Evolutionary conservation across 2,329 filamentous ascomycete genomes (phyloP), one percentile per base, ranked within the genome.

Genomic region (Colletotrichum cordylinicola): DNA sequence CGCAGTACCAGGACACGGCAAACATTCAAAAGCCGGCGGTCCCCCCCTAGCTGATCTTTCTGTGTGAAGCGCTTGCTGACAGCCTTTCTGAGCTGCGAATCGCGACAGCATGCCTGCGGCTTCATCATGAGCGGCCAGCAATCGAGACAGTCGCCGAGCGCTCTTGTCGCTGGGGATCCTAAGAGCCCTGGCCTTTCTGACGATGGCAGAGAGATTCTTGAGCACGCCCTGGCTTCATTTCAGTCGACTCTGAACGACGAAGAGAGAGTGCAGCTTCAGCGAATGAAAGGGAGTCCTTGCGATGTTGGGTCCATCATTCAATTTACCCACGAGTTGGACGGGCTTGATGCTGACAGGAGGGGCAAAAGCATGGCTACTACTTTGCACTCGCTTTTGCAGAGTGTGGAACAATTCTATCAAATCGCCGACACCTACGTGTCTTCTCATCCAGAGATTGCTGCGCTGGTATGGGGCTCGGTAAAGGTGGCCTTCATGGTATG

Each of bases 401-500:
- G n/a, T 6, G 18, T 52, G 3, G 39, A 35, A n/a, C 39, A 35
- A 9, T 67, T 67, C n/a, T 67, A 33, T 4, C 64, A 67, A 2
- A 70, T 86, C 18, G 71, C 86, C 4, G 82, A 85, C 31, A 85
- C 84, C 2, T 84, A 83, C n/a, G 81, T 85, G 55, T 85, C 84
- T 3, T 82, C 85, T 0, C 77, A 86, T 72, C 82, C 82, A 1
- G 78, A 80, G 35, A 83, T 86, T 55, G 83, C 86, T 12, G 84
- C 84, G 4, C 78, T 87, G 4, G 80, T 88, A 29, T 88, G 85
- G 87, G 87, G 86, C 6, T 85, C 83, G 65, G 79, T 87, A 4
- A 85, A 85, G 77, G 74, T 88, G 27, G 83, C 86, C 27, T 80
- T 88, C 69, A 79, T 83, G 72, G 82, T 84, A n/a, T n/a, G n/a